These are phyloP conservation scores for Viola pubescens DNA, from an alignment of 441 rosid species.

Conservation along the genomic window DNA sequence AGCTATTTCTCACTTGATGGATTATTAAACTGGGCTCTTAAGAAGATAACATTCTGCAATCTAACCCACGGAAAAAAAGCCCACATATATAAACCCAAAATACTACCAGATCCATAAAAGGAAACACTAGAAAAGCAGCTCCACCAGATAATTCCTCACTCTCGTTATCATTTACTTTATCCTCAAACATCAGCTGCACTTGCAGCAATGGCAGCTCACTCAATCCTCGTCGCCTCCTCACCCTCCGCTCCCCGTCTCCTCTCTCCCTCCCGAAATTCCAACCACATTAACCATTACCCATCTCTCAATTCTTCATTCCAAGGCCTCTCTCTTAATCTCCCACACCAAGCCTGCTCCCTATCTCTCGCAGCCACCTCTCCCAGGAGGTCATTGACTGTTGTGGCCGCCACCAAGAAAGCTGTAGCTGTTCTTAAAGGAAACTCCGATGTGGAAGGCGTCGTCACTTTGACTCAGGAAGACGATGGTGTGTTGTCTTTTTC, in stretches of 20 bases:
- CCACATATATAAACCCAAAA: too few relatives aligned
- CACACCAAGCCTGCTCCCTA: constrained; percentile 32
- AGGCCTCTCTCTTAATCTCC: constrained; percentile 39
- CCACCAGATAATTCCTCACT: constrained; percentile 4
- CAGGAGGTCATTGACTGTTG: constrained; percentile 34
- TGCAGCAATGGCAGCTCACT: constrained; percentile 57
- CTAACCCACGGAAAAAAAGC: too few relatives aligned
- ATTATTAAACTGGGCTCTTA: too few relatives aligned
- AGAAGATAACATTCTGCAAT: too few relatives aligned
- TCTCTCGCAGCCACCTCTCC: constrained; percentile 23
- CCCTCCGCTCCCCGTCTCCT: constrained; percentile 23
- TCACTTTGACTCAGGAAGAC: constrained; percentile 62
- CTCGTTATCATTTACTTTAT: constrained; percentile 16
- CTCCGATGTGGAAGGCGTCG: constrained; percentile 75
- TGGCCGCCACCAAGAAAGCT: constrained; percentile 68
- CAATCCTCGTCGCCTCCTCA: constrained; percentile 34
- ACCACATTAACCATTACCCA: constrained; percentile 9
- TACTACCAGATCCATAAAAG: too few relatives aligned
- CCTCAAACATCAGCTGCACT: constrained; percentile 20
- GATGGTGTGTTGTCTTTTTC: constrained; percentile 35
- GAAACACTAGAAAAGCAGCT: not conserved
- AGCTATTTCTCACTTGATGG: too few relatives aligned
- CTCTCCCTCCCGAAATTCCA: constrained; percentile 18
- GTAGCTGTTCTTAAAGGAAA: constrained; percentile 77
- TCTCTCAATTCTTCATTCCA: constrained; percentile 38